Evolutionary conservation across 2,329 filamentous ascomycete species (phyloP).

Genomic region (Fusarium zealandicum): DNA sequence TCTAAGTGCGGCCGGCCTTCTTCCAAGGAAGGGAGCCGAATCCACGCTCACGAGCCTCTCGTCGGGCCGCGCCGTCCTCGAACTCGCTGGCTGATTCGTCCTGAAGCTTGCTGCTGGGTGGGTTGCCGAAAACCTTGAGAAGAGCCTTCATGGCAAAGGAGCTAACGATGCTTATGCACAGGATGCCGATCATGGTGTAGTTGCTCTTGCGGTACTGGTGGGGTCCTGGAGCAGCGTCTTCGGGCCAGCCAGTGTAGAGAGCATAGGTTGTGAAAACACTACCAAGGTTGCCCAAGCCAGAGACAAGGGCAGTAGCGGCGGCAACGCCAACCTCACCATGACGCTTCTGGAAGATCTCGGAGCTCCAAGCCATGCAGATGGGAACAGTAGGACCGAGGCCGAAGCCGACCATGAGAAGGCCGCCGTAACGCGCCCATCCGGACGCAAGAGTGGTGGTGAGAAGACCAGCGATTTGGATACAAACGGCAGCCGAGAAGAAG

Average conservation of each 20-base stretch:
- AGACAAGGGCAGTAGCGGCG: constrained; percentile 83
- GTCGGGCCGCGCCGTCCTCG: constrained; percentile 66
- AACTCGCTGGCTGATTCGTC: constrained; percentile 54
- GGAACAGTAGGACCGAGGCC: constrained; percentile 90
- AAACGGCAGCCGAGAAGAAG: constrained; percentile 80
- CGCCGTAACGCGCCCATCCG: constrained; percentile 86
- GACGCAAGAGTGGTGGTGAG: constrained; percentile 79
- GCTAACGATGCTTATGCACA: constrained; percentile 78
- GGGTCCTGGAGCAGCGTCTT: constrained; percentile 72
- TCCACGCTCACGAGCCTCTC: constrained; percentile 66
- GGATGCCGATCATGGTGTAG: constrained; percentile 85
- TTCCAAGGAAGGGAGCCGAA: constrained; percentile 54
- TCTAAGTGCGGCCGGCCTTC: constrained; percentile 40
- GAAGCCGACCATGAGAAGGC: constrained; percentile 88
- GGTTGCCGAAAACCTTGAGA: constrained; percentile 65
- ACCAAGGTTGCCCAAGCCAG: constrained; percentile 84
- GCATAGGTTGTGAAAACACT: constrained; percentile 90
- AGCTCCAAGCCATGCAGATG: constrained; percentile 93
- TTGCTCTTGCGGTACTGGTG: constrained; percentile 84
- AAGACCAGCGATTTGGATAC: constrained; percentile 83
- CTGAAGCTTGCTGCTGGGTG: constrained; percentile 56
- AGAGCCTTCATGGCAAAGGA: constrained; percentile 73
- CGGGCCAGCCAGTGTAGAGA: constrained; percentile 85
- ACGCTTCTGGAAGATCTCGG: constrained; percentile 86
- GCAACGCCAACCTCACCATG: constrained; percentile 93